Conservation (phyloP, 768 basidiomycete species). For the Termitomyces sp. region DNA sequence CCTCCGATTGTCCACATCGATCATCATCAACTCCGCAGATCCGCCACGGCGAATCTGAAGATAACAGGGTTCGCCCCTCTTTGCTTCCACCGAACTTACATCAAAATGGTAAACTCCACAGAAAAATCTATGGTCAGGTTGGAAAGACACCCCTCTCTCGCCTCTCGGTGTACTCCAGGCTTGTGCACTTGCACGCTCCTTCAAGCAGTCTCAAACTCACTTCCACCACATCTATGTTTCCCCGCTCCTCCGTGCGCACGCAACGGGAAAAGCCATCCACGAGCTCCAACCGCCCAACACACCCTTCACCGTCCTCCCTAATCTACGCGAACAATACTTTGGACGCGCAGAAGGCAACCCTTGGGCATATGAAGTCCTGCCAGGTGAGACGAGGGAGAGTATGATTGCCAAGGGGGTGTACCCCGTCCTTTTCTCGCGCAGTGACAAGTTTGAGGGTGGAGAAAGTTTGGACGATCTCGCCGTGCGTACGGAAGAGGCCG, state of each 20-base stretch:
- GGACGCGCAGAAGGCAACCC: constrained; percentile 65
- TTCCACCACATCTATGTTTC: constrained; percentile 64
- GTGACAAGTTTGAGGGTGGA: constrained; percentile 58
- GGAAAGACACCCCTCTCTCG: constrained; percentile 72
- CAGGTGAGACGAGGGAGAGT: constrained; percentile 32
- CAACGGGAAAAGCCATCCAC: constrained; percentile 55
- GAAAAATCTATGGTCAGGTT: constrained; percentile 64
- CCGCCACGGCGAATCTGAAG: constrained; percentile 8
- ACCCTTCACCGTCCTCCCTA: constrained; percentile 43
- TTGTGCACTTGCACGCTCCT: constrained; percentile 49
- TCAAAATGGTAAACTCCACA: constrained; percentile 6
- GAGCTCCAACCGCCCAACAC: constrained; percentile 50
- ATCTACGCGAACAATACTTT: constrained; percentile 67
- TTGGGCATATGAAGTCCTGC: constrained; percentile 35
- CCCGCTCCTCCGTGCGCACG: constrained; percentile 57
- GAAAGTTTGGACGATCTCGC: constrained; percentile 65
- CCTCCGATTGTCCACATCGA: background rate
- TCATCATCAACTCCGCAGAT: background rate
- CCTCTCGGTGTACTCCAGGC: constrained; percentile 64
- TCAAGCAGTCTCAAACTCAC: constrained; percentile 32
- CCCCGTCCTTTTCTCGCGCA: constrained; percentile 42
- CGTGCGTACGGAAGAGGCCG: constrained; percentile 42
- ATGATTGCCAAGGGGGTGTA: constrained; percentile 47
- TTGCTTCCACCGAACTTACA: background rate
- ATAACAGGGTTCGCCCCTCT: background rate